Conservation (phyloP, 2,329 filamentous ascomycete species). For the Fusarium burgessii region DNA sequence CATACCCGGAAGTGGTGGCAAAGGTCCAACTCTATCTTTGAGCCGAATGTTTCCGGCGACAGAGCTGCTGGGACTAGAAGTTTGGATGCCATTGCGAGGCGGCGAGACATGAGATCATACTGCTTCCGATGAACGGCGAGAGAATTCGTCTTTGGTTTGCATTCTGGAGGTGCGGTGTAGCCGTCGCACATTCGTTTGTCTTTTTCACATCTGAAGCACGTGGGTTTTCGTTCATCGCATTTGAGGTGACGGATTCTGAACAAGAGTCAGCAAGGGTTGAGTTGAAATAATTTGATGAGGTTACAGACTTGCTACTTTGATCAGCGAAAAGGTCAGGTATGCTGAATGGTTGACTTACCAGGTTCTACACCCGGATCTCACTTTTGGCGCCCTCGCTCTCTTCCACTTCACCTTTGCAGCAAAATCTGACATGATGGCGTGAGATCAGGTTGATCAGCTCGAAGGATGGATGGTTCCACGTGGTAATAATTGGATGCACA, state of each 20-base stretch:
- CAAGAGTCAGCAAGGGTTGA: background rate
- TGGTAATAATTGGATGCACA: background rate
- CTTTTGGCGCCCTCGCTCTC: constrained; percentile 9
- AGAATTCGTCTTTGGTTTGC: background rate
- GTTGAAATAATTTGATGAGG: fast-evolving
- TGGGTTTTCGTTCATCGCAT: constrained; percentile 27
- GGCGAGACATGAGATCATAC: background rate
- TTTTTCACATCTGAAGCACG: constrained; percentile 16
- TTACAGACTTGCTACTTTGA: constrained; percentile 8
- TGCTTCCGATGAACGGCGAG: background rate
- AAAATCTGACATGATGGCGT: background rate
- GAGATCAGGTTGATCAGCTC: background rate
- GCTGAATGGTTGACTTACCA: background rate
- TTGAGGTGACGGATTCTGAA: constrained; percentile 27
- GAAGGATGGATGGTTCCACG: background rate
- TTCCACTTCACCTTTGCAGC: constrained; percentile 1
- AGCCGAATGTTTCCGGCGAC: background rate
- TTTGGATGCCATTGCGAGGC: background rate
- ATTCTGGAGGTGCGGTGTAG: background rate
- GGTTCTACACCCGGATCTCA: constrained; percentile 27
- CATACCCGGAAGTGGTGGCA: constrained; percentile 21
- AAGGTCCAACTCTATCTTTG: constrained; percentile 4
- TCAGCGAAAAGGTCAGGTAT: background rate
- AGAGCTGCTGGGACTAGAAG: constrained; percentile 2
- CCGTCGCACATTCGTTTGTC: constrained; percentile 21